These are phyloP conservation scores for Naegleria lovaniensis DNA, from an alignment of 208 protist genomes.

Conservation along the genomic window DNA sequence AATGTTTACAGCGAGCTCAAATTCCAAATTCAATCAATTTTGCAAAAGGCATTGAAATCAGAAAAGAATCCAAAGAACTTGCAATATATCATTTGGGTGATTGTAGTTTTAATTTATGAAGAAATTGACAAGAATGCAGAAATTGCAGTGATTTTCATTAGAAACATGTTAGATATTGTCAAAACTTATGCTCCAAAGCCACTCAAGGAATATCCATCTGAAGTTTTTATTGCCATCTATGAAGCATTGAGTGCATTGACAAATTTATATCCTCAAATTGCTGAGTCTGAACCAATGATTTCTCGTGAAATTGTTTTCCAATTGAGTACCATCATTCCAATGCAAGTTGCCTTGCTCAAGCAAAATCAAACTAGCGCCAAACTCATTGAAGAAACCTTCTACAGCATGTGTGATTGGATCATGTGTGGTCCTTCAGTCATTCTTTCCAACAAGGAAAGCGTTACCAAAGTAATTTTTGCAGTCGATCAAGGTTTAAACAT, in stretches of 20 bases:
- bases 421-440: not conserved
- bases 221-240: conserved; percentile 20
- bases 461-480: not conserved
- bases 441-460: not conserved
- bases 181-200: not conserved
- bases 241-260: not conserved
- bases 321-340: not conserved
- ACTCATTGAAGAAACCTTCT: conserved; percentile 4
- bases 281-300: not conserved
- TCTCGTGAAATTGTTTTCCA: not conserved
- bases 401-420: conserved; percentile 8
- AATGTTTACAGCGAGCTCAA: not conserved
- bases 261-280: not conserved
- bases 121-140: not conserved
- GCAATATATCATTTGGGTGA: not conserved
- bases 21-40: not conserved
- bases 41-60: not conserved
- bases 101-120: conserved; percentile 14
- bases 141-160: not conserved
- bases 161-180: not conserved
- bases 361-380: conserved; percentile 3
- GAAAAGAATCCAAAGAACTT: not conserved
- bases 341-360: not conserved
- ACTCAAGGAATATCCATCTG: not conserved
- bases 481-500: not conserved